Base-by-base conservation (phyloP, 495 filamentous ascomycete species). In the Aspergillus panamensis region DNA sequence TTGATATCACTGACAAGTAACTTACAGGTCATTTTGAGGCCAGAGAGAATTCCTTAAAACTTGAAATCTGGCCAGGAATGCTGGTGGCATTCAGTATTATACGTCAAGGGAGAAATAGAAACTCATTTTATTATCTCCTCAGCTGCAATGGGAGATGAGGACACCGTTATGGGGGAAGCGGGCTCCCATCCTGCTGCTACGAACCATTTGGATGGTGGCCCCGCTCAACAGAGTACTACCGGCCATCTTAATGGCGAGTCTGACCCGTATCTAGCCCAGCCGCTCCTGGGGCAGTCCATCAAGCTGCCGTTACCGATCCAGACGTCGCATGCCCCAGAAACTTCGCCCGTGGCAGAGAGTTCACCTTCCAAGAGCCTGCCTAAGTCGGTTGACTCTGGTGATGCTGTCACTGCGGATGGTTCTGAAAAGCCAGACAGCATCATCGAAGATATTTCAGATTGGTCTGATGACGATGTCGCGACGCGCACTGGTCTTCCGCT, bases 401-500 rank as follows among this genome's bases (percentile, higher is more conserved):
- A 62, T 13, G 60, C 51, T 20, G 57, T 63, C 5, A 58, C 63
- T 7, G 44, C 57, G 1, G 67, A 71, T 6, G 54, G 61, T 14
- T 47, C 31, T n/a, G 45, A 63, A 10, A 70, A 66, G 37, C 64
- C 57, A 0, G 76, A 77, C 33, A 76, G 70, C 44, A 43, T 73
- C 0, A 62, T 69, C 8, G 76, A 78, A 37, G 62, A 69, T 20
- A 71, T 71, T 60, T 77, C 73, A 6, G 73, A 77, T 51, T 77
- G 73, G 71, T 73, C 75, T 35, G 73, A 73, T 17, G 70, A 73
- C 8, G 71, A 74, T 10, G 49, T 49, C 9, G 50, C 48, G 3
- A 42, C 51, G 19, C 58, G 31, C 19, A 25, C 60, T n/a, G 75
- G 72, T 10, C 66, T 78, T 21, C 69, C 73, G 0, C 62, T 77